phyloP scores from a whole-genome alignment of 2,329 filamentous ascomycete genomes.

The Pestalotiopsis sp. region DNA sequence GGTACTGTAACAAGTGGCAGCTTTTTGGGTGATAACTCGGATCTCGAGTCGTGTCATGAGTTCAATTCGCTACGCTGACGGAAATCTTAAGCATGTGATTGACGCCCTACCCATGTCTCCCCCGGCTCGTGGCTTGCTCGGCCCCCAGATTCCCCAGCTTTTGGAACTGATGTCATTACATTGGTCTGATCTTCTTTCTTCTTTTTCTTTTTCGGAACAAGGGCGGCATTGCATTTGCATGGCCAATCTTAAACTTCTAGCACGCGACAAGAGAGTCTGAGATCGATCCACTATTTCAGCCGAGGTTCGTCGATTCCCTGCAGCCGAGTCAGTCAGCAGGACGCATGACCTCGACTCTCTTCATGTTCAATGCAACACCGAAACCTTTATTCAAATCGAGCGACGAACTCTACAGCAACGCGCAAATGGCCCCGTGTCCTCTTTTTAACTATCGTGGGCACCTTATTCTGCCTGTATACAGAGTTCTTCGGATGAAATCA shows the following conservation, averaged over 20 bases:
- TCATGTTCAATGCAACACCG: not conserved
- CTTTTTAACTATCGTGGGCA: not conserved
- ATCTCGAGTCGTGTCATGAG: slow-evolving; percentile 9
- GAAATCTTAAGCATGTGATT: slow-evolving; percentile 12
- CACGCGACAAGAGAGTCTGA: not conserved
- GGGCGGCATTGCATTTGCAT: not conserved
- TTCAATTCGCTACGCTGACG: not conserved
- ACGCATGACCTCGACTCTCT: not conserved
- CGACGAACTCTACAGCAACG: not conserved
- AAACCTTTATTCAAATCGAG: not conserved
- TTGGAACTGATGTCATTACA: slow-evolving; percentile 12
- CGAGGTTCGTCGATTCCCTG: not conserved
- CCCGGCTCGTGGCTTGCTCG: too few relatives aligned
- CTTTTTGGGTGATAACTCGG: not conserved
- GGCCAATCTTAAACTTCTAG: not conserved
- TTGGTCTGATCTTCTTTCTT: not conserved
- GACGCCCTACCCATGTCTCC: not conserved
- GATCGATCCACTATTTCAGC: slow-evolving; percentile 8
- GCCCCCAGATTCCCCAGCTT: slow-evolving; percentile 5
- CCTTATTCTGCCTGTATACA: not conserved
- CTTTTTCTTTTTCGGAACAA: not conserved
- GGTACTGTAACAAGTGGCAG: not conserved
- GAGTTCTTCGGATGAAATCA: not conserved
- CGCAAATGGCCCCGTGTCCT: not conserved
- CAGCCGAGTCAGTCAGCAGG: not conserved